Conservation (phyloP, 805 yeast species). For the Candida anglica region DNA sequence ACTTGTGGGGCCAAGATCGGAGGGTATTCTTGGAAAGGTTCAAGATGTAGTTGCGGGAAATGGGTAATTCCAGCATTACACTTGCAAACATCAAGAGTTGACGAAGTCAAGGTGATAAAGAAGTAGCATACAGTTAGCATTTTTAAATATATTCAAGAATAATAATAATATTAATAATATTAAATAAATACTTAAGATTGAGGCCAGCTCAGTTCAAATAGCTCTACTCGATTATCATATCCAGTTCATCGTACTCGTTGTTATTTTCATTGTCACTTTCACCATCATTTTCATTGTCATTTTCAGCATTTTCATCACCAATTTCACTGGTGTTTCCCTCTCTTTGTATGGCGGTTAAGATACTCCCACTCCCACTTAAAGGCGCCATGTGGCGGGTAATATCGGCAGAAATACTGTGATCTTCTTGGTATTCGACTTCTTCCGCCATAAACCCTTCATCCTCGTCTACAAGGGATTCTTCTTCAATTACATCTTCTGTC, state of each 20-base stretch:
- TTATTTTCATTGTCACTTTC: conserved; percentile 3
- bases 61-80: conserved; percentile 95
- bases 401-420: conserved; percentile 20
- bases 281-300: conserved; percentile 4
- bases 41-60: conserved; percentile 88
- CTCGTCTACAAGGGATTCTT: conserved; percentile 11
- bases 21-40: conserved; percentile 91
- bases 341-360: conserved; percentile 2
- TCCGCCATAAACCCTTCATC: conserved; percentile 47
- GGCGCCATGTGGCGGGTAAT: not conserved
- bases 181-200: too few species aligned
- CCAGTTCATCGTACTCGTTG: conserved; percentile 2
- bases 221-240: conserved; percentile 2
- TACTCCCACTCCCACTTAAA: not conserved
- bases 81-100: conserved; percentile 77
- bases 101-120: conserved; percentile 51
- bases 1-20: conserved; percentile 85
- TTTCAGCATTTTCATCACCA: not conserved
- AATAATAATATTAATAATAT: too few species aligned
- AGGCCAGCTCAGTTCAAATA: too few species aligned
- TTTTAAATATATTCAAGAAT: too few species aligned
- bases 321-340: not conserved
- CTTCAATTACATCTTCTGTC: conserved; percentile 7
- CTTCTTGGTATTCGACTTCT: conserved; percentile 43
- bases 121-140: too few species aligned